Conservation (phyloP, 176 grass and related monocot species). For the Canna indica region DNA sequence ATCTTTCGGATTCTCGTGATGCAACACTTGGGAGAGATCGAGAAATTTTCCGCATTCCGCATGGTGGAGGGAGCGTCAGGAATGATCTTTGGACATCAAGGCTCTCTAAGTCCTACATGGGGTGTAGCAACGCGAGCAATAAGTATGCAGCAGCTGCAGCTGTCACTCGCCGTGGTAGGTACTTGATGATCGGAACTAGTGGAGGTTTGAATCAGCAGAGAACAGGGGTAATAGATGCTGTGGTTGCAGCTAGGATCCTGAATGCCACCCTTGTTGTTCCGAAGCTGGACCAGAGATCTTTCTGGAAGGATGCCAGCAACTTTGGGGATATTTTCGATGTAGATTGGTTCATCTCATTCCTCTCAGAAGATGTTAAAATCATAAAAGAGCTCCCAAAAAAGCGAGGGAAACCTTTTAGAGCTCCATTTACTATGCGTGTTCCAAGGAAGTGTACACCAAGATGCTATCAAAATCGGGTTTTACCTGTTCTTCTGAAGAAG, state of each 20-base stretch:
- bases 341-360: slow-evolving; percentile 82
- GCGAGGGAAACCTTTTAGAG: slow-evolving; percentile 36
- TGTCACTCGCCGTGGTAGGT: background rate
- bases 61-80: slow-evolving; percentile 19
- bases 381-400: slow-evolving; percentile 54
- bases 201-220: slow-evolving; percentile 10
- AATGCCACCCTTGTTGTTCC: slow-evolving; percentile 22
- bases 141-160: slow-evolving; percentile 29
- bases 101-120: slow-evolving; percentile 52
- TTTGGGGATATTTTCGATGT: slow-evolving; percentile 87
- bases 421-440: slow-evolving; percentile 78
- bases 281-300: slow-evolving; percentile 23
- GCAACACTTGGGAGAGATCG: background rate
- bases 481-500: slow-evolving; percentile 83
- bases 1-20: background rate
- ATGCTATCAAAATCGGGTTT: slow-evolving; percentile 77
- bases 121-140: slow-evolving; percentile 81
- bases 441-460: slow-evolving; percentile 87
- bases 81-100: slow-evolving; percentile 75
- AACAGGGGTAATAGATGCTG: slow-evolving; percentile 17
- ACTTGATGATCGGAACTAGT: slow-evolving; percentile 12
- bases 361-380: slow-evolving; percentile 76
- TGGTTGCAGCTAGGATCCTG: slow-evolving; percentile 19
- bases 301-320: slow-evolving; percentile 37
- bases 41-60: slow-evolving; percentile 10